Evolutionary conservation across 352 stramenopile genomes (phyloP).

Genomic region (Paralagenidium karlingii): DNA sequence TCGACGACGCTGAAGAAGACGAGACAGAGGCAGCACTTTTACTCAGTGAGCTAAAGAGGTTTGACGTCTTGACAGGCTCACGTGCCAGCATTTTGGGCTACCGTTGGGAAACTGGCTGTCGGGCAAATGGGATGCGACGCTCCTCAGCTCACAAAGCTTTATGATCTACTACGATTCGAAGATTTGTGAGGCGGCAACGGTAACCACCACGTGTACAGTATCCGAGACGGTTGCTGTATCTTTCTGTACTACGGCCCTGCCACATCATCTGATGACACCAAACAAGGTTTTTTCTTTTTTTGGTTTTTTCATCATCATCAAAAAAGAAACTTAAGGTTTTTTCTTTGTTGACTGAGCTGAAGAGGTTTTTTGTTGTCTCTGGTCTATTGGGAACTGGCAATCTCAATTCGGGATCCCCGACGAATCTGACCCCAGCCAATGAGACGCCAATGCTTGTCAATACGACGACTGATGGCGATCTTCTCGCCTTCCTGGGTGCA

Average conservation of each 20-base stretch:
- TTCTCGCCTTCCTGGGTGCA: slow-evolving; percentile 99
- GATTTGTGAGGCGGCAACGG: not conserved
- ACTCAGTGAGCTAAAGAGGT: too few species aligned
- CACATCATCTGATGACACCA: not conserved
- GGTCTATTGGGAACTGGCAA: slow-evolving; percentile 79
- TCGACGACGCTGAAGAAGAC: too few species aligned
- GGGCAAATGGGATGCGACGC: not conserved
- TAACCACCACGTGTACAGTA: too few species aligned
- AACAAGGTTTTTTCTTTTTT: not conserved
- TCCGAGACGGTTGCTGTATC: too few species aligned
- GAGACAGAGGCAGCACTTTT: too few species aligned
- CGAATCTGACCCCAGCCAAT: slow-evolving; percentile 99
- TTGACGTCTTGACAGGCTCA: slow-evolving; percentile 22
- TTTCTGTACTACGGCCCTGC: not conserved
- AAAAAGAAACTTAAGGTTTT: too few species aligned
- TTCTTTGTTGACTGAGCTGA: too few species aligned
- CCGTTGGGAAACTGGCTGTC: slow-evolving; percentile 1
- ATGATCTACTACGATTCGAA: not conserved
- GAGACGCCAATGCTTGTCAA: slow-evolving; percentile 99
- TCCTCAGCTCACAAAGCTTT: not conserved
- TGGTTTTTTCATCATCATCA: not conserved
- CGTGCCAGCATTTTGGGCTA: slow-evolving; percentile 11
- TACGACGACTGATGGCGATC: slow-evolving; percentile 98
- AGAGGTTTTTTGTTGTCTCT: too few species aligned
- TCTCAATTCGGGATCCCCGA: slow-evolving; percentile 92